These are phyloP conservation scores for Termitomyces titanicus DNA, from an alignment of 768 basidiomycete genomes.

Conservation along the genomic window DNA sequence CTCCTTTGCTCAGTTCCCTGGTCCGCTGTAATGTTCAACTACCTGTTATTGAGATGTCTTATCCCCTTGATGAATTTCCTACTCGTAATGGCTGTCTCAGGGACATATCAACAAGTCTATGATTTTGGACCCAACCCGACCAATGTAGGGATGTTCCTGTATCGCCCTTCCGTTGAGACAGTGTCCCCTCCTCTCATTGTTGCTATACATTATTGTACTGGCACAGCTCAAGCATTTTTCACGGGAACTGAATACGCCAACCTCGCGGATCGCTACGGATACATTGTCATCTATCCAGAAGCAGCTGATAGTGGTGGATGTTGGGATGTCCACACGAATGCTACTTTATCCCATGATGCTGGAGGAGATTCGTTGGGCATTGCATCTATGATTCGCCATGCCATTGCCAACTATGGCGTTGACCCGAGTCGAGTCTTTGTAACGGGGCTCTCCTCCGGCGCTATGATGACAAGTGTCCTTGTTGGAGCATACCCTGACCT, in stretches of 20 bases:
- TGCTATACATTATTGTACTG: constrained; percentile 50
- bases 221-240: constrained; percentile 48
- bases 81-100: constrained; percentile 19
- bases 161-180: constrained; percentile 34
- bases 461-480: constrained; percentile 59
- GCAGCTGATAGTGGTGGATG: constrained; percentile 41
- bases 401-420: constrained; percentile 44
- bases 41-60: neutral
- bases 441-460: constrained; percentile 49
- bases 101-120: constrained; percentile 35
- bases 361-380: constrained; percentile 54
- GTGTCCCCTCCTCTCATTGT: constrained; percentile 42
- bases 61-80: neutral
- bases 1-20: neutral
- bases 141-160: constrained; percentile 44
- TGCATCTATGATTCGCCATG: constrained; percentile 41
- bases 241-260: constrained; percentile 42
- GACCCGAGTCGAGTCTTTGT: constrained; percentile 43
- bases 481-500: constrained; percentile 51
- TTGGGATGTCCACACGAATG: constrained; percentile 49
- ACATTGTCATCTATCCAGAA: constrained; percentile 47
- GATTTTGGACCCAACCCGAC: constrained; percentile 53
- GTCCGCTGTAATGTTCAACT: neutral
- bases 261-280: constrained; percentile 44
- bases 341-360: constrained; percentile 49